Conservation (phyloP, 1,284 basidiomycete genomes). For the Ceratobasidium papillatum region DNA sequence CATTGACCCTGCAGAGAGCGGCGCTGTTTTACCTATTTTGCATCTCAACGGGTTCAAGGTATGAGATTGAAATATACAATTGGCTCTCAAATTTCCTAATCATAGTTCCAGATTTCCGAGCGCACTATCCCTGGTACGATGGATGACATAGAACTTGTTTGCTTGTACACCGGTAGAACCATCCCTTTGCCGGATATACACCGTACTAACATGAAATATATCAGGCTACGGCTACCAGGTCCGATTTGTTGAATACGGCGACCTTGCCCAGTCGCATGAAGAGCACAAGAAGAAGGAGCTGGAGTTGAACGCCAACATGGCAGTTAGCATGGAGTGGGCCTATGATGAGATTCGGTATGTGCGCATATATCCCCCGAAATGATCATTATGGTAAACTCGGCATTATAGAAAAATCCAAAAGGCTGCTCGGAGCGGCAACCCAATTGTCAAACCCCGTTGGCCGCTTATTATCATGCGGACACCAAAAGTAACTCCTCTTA, state of each 20-base stretch:
- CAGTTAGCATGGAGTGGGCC: conserved; percentile 84
- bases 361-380: neutral
- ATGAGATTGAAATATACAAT: neutral
- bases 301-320: conserved; percentile 63
- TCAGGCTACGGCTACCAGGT: conserved; percentile 89
- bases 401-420: conserved; percentile 67
- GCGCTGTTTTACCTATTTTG: conserved; percentile 87
- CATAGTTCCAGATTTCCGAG: conserved; percentile 85
- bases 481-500: conserved; percentile 64
- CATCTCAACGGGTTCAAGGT: conserved; percentile 66
- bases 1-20: conserved; percentile 89
- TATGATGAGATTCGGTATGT: conserved; percentile 67
- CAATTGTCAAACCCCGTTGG: conserved; percentile 86
- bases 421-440: conserved; percentile 76
- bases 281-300: conserved; percentile 55
- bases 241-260: conserved; percentile 77
- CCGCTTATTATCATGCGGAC: conserved; percentile 84
- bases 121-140: conserved; percentile 89
- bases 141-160: conserved; percentile 81
- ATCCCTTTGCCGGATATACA: neutral
- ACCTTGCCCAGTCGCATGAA: conserved; percentile 65
- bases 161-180: conserved; percentile 67
- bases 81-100: conserved; percentile 5
- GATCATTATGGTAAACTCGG: neutral
- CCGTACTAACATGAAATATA: conserved; percentile 24